Conservation (phyloP, 2,329 filamentous ascomycete species). For the Geosmithia morbida region DNA sequence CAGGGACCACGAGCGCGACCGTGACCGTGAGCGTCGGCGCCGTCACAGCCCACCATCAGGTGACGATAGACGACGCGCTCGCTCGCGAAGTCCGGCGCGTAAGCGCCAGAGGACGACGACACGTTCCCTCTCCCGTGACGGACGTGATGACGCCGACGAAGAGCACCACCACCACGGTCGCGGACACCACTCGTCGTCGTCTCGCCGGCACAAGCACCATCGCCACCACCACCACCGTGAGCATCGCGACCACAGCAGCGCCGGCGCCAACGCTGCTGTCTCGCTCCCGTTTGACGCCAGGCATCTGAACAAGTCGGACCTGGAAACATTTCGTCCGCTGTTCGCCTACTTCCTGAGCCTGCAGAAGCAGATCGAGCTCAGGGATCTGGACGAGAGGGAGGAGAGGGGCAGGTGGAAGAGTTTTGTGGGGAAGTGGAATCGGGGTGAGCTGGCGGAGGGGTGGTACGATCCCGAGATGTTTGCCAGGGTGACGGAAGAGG, state of each 20-base stretch:
- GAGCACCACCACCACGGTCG: neutral
- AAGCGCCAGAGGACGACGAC: neutral
- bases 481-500: slow-evolving; percentile 17
- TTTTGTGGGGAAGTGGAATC: slow-evolving; percentile 86
- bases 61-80: neutral
- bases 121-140: neutral
- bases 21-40: neutral
- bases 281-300: slow-evolving; percentile 51
- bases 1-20: neutral
- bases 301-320: slow-evolving; percentile 53
- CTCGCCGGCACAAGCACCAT: neutral
- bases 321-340: slow-evolving; percentile 50
- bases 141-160: neutral
- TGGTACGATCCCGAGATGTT: slow-evolving; percentile 84
- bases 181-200: neutral
- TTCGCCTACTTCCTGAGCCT: slow-evolving; percentile 78
- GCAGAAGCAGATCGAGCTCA: slow-evolving; percentile 63
- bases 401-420: slow-evolving; percentile 81
- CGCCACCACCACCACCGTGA: slow-evolving; percentile 1
- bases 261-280: neutral
- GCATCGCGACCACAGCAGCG: slow-evolving; percentile 2
- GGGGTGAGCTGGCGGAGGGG: slow-evolving; percentile 68
- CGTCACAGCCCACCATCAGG: neutral
- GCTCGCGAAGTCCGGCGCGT: neutral
- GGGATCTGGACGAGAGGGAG: slow-evolving; percentile 60